Percentiles rank a stretch among this genome's conserved stretches.
These are phyloP conservation scores for Penicillium sp. DNA, from an alignment of 2,329 filamentous ascomycete species.

Conservation along the genomic window DNA sequence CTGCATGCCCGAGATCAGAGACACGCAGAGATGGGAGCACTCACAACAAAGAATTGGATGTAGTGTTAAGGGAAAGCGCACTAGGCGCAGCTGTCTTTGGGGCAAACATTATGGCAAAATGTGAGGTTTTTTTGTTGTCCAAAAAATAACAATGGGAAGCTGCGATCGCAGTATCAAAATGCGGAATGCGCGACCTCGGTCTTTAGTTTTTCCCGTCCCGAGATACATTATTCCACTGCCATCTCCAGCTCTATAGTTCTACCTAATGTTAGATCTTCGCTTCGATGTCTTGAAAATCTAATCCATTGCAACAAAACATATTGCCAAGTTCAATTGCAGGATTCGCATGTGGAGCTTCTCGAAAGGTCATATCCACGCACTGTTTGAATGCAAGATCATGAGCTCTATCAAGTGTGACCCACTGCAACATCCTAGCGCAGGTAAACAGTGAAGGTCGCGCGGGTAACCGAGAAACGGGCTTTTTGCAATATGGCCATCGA, in stretches of 20 bases:
- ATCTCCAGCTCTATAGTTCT: neutral
- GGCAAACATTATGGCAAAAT: conserved; percentile 35
- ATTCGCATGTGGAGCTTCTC: neutral
- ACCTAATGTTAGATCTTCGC: neutral
- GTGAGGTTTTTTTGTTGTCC: neutral
- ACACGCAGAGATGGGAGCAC: conserved; percentile 21
- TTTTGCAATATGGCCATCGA: conserved; percentile 14
- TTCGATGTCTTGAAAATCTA: conserved; percentile 2
- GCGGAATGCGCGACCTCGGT: conserved; percentile 16
- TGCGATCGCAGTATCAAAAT: conserved; percentile 18
- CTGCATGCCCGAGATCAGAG: neutral
- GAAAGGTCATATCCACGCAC: no score
- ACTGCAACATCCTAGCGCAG: neutral
- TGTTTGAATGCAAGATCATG: neutral
- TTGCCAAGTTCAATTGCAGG: neutral
- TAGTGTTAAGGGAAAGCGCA: conserved; percentile 57
- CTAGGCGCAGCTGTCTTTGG: conserved; percentile 37
- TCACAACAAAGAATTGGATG: conserved; percentile 52
- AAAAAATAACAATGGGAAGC: conserved; percentile 11
- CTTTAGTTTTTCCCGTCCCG: conserved; percentile 16
- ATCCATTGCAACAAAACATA: neutral
- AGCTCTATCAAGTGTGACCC: neutral
- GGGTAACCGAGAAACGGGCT: no score
- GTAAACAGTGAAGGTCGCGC: neutral
- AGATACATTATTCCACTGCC: neutral